These are phyloP conservation scores for Mycena vitilis DNA, from an alignment of 768 basidiomycete species.

Conservation along the genomic window DNA sequence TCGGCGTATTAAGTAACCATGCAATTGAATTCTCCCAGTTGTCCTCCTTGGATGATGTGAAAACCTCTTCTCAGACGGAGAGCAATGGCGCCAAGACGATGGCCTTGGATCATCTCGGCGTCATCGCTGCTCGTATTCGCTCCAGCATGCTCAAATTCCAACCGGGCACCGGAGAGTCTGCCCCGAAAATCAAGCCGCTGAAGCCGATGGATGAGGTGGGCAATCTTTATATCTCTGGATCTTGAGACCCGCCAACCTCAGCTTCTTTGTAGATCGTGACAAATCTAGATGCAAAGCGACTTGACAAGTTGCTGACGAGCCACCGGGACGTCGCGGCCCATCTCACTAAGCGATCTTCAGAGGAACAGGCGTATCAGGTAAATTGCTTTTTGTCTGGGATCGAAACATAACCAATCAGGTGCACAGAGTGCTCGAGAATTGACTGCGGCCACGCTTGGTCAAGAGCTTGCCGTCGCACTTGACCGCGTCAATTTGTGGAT, in stretches of 20 bases:
- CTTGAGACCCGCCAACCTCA: not conserved
- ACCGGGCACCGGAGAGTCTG: slow-evolving; percentile 42
- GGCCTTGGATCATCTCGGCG: slow-evolving; percentile 92
- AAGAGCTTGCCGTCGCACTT: slow-evolving; percentile 81
- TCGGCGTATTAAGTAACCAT: not conserved
- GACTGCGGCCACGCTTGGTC: slow-evolving; percentile 81
- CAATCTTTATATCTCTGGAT: not conserved
- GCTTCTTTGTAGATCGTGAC: slow-evolving; percentile 60
- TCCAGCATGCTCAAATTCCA: slow-evolving; percentile 64
- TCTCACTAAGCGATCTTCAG: slow-evolving; percentile 75
- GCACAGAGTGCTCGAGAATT: slow-evolving; percentile 86
- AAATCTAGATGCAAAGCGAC: slow-evolving; percentile 57
- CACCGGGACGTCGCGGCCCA: slow-evolving; percentile 77
- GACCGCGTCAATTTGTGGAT: slow-evolving; percentile 67
- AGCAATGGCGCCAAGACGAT: slow-evolving; percentile 89
- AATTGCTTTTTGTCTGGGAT: slow-evolving; percentile 38
- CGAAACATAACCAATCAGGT: slow-evolving; percentile 7
- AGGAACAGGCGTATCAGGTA: slow-evolving; percentile 87
- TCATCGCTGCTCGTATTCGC: slow-evolving; percentile 88
- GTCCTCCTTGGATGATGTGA: slow-evolving; percentile 84
- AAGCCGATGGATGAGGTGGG: slow-evolving; percentile 80
- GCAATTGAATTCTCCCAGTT: slow-evolving; percentile 59
- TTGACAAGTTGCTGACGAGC: slow-evolving; percentile 69
- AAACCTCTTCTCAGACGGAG: slow-evolving; percentile 74
- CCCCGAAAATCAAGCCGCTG: slow-evolving; percentile 52